phyloP scores from a whole-genome alignment of 345 rosid genomes.

The Nephelium lappaceum region DNA sequence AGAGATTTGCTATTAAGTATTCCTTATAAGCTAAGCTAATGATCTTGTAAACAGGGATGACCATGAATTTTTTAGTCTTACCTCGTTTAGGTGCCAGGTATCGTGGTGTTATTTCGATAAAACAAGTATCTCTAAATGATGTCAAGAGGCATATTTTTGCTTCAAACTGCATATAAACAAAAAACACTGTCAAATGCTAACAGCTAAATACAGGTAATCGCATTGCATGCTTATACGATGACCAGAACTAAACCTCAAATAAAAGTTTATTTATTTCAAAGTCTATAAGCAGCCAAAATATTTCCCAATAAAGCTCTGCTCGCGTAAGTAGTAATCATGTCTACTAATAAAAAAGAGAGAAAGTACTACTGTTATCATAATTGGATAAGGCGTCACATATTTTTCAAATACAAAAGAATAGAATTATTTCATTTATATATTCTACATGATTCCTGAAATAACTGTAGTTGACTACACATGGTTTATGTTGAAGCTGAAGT shows the following conservation, averaged over 20 bases:
- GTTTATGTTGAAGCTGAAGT: background rate
- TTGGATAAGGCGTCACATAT: background rate
- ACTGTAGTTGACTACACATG: background rate
- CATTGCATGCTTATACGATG: background rate
- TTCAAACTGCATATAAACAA: conserved; percentile 62
- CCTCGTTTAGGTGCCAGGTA: conserved; percentile 71
- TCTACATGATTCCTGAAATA: background rate
- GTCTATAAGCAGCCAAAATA: background rate
- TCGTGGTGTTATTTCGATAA: conserved; percentile 79
- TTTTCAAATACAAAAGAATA: background rate
- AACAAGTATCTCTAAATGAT: conserved; percentile 93
- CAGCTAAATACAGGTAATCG: background rate
- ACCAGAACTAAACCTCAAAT: conserved; percentile 10
- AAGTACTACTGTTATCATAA: background rate
- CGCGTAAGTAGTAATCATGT: background rate
- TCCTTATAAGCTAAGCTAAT: background rate
- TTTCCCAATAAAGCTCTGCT: background rate
- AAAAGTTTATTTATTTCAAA: background rate
- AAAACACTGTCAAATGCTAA: background rate
- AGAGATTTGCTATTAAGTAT: background rate
- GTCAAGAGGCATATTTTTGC: conserved; percentile 96
- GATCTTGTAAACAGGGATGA: background rate
- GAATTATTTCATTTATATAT: background rate
- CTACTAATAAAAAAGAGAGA: background rate
- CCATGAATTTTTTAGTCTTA: conserved; percentile 29